A percentile compares a stretch with the other conserved stretches of the same genome.
Conservation (phyloP, 805 yeast species). For the Saccharomycopsis oosterbeekiorum region DNA sequence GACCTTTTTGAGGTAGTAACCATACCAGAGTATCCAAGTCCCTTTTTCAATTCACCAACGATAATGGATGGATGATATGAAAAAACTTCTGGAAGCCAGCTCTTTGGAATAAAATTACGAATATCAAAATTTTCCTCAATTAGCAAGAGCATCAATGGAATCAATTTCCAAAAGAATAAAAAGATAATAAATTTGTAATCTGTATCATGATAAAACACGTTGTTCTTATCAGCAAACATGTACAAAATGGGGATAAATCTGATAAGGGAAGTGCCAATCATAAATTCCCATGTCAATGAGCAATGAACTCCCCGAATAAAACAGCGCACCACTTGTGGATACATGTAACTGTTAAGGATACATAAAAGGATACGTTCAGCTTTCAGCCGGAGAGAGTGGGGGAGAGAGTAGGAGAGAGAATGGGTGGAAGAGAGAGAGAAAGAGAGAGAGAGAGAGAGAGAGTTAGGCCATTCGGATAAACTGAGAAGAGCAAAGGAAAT, state of each 20-base stretch:
- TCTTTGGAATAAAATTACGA: constrained; percentile 71
- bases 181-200: constrained; percentile 41
- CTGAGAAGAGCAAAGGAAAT: constrained; percentile 49
- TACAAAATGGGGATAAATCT: constrained; percentile 60
- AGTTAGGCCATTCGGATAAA: constrained; percentile 54
- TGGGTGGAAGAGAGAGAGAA: no score
- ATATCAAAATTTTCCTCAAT: constrained; percentile 68
- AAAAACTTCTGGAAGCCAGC: constrained; percentile 69
- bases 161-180: constrained; percentile 42
- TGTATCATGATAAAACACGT: constrained; percentile 63
- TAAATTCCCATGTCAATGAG: constrained; percentile 65
- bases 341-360: constrained; percentile 64
- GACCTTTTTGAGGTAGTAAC: constrained; percentile 16
- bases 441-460: no score
- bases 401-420: no score
- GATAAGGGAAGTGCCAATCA: constrained; percentile 55
- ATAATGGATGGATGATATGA: constrained; percentile 68
- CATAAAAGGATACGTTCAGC: constrained; percentile 50
- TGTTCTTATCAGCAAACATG: constrained; percentile 35
- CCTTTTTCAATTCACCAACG: constrained; percentile 50
- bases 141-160: constrained; percentile 50
- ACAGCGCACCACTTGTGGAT: constrained; percentile 81
- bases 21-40: constrained; percentile 35
- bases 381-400: constrained; percentile 38
- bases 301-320: constrained; percentile 56